Evolutionary conservation across 2,329 filamentous ascomycete species (phyloP).

Genomic region (Fusarium foetens): DNA sequence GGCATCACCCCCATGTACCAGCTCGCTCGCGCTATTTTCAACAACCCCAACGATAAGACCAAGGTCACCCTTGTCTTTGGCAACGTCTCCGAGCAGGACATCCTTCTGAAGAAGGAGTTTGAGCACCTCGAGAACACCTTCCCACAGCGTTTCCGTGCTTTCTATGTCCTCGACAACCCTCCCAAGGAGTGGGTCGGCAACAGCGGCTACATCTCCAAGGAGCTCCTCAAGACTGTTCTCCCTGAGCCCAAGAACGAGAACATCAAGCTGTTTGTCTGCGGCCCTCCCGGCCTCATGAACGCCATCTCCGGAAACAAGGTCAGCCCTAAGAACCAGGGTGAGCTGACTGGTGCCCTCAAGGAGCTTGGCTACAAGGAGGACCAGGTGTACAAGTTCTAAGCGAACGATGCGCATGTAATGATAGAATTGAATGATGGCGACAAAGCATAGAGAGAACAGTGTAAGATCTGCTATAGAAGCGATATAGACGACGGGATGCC

Average conservation of each 20-base stretch:
- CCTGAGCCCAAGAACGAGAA: conserved; percentile 92
- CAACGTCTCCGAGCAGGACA: conserved; percentile 89
- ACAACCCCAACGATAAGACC: conserved; percentile 95
- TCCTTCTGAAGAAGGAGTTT: conserved; percentile 87
- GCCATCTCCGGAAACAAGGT: conserved; percentile 90
- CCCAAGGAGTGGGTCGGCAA: conserved; percentile 80
- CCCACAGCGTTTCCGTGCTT: conserved; percentile 93
- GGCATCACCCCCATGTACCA: conserved; percentile 99
- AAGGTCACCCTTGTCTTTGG: conserved; percentile 96
- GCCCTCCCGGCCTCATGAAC: conserved; percentile 92
- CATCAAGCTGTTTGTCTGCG: conserved; percentile 97
- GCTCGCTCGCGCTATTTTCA: conserved; percentile 90
- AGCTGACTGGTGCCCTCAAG: conserved; percentile 82
- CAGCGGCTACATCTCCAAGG: conserved; percentile 87
- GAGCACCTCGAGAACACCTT: conserved; percentile 92
- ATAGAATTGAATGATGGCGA: conserved; percentile 15
- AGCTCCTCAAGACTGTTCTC: conserved; percentile 92
- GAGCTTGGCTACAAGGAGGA: conserved; percentile 77
- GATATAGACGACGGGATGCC: conserved; percentile 35
- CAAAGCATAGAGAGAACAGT: conserved; percentile 21
- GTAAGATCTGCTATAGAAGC: conserved; percentile 44
- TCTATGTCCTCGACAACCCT: conserved; percentile 91
- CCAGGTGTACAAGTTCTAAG: conserved; percentile 94
- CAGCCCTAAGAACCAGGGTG: conserved; percentile 93
- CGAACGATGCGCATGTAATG: conserved; percentile 4